These are phyloP conservation scores for Picea mariana DNA, from an alignment of 83 land plant species.

Conservation along the genomic window DNA sequence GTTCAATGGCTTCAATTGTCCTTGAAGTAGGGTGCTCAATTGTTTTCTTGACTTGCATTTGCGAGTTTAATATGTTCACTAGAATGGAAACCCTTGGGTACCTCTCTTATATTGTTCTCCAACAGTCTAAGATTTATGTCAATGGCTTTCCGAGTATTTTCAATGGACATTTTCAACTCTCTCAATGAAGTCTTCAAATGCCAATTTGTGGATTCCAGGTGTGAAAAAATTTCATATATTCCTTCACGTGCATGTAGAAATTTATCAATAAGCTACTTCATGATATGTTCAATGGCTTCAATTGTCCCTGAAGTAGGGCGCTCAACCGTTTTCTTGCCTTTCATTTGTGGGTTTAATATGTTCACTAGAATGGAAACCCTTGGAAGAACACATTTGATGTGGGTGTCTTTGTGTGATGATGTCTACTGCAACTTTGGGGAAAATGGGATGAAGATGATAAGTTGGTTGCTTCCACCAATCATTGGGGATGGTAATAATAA, in stretches of 20 bases:
- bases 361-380: no score
- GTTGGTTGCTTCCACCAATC: no score
- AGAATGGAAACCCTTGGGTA: slow-evolving; percentile 17
- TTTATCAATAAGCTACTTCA: slow-evolving; percentile 66
- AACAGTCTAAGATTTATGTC: slow-evolving; percentile 71
- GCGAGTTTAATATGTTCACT: slow-evolving; percentile 2
- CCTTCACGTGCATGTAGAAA: slow-evolving; percentile 63
- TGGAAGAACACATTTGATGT: no score
- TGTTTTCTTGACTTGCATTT: slow-evolving; percentile 10
- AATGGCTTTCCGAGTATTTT: slow-evolving; percentile 50
- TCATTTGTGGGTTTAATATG: background rate
- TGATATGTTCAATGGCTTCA: slow-evolving; percentile 58
- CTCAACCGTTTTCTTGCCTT: slow-evolving; percentile 24
- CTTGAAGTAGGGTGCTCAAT: slow-evolving; percentile 15
- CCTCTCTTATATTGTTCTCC: slow-evolving; percentile 74
- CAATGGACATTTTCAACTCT: slow-evolving; percentile 55
- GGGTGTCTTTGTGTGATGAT: no score
- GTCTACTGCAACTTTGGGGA: no score
- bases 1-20: slow-evolving; percentile 56
- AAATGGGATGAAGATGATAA: no score
- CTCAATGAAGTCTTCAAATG: slow-evolving; percentile 58
- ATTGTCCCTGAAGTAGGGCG: slow-evolving; percentile 20
- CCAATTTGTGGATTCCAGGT: slow-evolving; percentile 64
- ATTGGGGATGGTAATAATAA: no score
- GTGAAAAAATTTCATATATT: slow-evolving; percentile 59